Percentiles rank a stretch among this genome's conserved stretches.
These are phyloP conservation scores for Leccinellum rugosiceps DNA, from an alignment of 768 basidiomycete genomes.

Conservation along the genomic window DNA sequence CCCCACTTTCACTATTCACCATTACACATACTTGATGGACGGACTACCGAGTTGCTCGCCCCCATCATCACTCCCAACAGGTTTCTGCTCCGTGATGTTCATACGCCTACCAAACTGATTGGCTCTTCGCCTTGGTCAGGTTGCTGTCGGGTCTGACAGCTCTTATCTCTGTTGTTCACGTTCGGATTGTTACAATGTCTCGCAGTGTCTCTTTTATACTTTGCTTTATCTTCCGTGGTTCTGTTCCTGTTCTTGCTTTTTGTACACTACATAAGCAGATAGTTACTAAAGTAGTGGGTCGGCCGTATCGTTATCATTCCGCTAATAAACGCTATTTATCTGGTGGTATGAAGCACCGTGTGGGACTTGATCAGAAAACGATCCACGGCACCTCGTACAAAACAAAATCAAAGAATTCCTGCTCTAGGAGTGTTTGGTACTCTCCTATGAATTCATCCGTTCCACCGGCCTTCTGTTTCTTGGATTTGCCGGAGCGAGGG, in stretches of 20 bases:
- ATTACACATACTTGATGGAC: constrained; percentile 22
- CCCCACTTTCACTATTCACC: constrained; percentile 9
- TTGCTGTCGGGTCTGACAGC: constrained; percentile 10
- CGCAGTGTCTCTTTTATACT: constrained; percentile 12
- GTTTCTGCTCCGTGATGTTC: constrained; percentile 15
- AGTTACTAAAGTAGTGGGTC: constrained; percentile 52
- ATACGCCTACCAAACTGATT: constrained; percentile 9
- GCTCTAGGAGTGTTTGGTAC: constrained; percentile 89
- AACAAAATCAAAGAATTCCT: constrained; percentile 95
- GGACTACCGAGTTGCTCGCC: constrained; percentile 15
- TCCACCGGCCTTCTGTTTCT: constrained; percentile 32
- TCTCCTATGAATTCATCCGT: constrained; percentile 82
- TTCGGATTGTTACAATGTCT: constrained; percentile 15
- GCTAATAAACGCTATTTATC: constrained; percentile 49
- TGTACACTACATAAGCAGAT: constrained; percentile 43
- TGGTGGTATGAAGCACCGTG: constrained; percentile 9
- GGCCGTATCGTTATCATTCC: constrained; percentile 60
- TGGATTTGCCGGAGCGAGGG: constrained; percentile 56
- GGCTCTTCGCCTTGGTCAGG: constrained; percentile 6
- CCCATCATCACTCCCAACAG: constrained; percentile 8
- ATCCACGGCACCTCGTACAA: constrained; percentile 94
- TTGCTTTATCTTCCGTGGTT: constrained; percentile 26
- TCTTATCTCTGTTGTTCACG: constrained; percentile 8
- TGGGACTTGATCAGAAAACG: constrained; percentile 42
- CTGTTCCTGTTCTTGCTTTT: constrained; percentile 24